These are phyloP conservation scores for Silene latifolia DNA, from an alignment of 148 eudicot genomes.

Conservation along the genomic window DNA sequence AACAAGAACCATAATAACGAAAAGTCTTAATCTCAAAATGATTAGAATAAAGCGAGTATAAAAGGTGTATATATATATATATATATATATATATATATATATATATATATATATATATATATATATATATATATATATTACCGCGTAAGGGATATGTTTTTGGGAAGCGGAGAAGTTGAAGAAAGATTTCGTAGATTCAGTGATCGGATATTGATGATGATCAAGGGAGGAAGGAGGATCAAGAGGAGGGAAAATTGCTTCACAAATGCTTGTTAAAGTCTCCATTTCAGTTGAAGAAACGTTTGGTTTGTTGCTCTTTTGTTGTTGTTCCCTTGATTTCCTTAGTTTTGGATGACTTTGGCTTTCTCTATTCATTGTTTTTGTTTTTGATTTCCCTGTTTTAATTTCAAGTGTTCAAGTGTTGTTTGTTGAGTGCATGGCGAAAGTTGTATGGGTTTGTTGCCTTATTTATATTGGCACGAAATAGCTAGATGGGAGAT, in stretches of 20 bases:
- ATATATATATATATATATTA: no score
- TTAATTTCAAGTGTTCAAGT: not conserved
- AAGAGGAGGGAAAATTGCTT: constrained; percentile 51
- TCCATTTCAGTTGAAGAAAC: constrained; percentile 43
- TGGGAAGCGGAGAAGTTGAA: constrained; percentile 47
- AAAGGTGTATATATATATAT: not conserved
- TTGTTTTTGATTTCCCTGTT: not conserved
- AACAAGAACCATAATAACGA: no score
- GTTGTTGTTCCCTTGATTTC: constrained; percentile 42
- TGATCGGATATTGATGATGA: constrained; percentile 10
- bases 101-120: no score
- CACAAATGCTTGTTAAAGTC: constrained; percentile 49
- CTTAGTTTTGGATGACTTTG: constrained; percentile 52
- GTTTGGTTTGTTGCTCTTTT: constrained; percentile 41
- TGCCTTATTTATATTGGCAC: not conserved
- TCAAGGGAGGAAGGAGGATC: constrained; percentile 13
- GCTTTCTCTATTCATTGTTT: constrained; percentile 22
- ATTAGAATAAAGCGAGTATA: not conserved
- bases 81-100: no score
- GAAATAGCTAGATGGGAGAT: no score
- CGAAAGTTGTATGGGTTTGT: not conserved
- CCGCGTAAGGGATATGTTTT: constrained; percentile 57
- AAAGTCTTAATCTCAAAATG: no score
- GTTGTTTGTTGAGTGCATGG: not conserved
- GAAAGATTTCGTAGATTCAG: constrained; percentile 38